Evolutionary conservation across 2,329 filamentous ascomycete genomes (phyloP).

Genomic region (Ophiosphaerella korrae): DNA sequence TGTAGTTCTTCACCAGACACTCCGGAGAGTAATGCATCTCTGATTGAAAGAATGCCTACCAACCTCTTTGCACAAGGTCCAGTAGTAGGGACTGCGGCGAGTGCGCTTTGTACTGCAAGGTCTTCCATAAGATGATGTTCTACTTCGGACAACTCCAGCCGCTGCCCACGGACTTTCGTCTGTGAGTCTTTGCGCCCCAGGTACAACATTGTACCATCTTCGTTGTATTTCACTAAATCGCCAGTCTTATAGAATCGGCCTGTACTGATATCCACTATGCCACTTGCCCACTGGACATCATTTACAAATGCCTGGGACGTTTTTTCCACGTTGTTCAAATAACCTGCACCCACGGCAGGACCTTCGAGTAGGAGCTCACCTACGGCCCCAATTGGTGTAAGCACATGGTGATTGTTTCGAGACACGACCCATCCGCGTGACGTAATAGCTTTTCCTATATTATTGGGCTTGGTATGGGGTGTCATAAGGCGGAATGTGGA

Average conservation of each 20-base stretch:
- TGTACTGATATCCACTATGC: not conserved
- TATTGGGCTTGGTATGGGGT: slow-evolving; percentile 34
- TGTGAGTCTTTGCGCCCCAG: slow-evolving; percentile 41
- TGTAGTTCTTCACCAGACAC: slow-evolving; percentile 11
- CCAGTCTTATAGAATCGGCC: slow-evolving; percentile 43
- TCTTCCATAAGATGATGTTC: slow-evolving; percentile 50
- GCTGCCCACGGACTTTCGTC: slow-evolving; percentile 50
- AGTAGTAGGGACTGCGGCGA: slow-evolving; percentile 33
- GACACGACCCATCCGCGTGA: slow-evolving; percentile 47
- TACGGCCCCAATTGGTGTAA: slow-evolving; percentile 47
- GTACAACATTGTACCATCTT: slow-evolving; percentile 42
- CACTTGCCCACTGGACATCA: slow-evolving; percentile 27
- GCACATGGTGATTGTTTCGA: slow-evolving; percentile 38
- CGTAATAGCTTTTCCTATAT: slow-evolving; percentile 41
- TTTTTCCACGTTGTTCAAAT: slow-evolving; percentile 40
- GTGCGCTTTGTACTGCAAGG: slow-evolving; percentile 30
- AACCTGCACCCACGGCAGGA: slow-evolving; percentile 34
- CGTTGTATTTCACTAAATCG: slow-evolving; percentile 44
- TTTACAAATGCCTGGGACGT: slow-evolving; percentile 32
- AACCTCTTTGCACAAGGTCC: slow-evolving; percentile 41
- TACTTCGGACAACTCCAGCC: slow-evolving; percentile 53
- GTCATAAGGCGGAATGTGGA: slow-evolving; percentile 41
- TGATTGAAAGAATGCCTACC: slow-evolving; percentile 35
- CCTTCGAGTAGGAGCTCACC: slow-evolving; percentile 52
- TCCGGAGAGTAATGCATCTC: slow-evolving; percentile 15